These are phyloP conservation scores for Mortierella sp. DNA, from an alignment of 371 early-diverging fungal genomes.

Conservation along the genomic window DNA sequence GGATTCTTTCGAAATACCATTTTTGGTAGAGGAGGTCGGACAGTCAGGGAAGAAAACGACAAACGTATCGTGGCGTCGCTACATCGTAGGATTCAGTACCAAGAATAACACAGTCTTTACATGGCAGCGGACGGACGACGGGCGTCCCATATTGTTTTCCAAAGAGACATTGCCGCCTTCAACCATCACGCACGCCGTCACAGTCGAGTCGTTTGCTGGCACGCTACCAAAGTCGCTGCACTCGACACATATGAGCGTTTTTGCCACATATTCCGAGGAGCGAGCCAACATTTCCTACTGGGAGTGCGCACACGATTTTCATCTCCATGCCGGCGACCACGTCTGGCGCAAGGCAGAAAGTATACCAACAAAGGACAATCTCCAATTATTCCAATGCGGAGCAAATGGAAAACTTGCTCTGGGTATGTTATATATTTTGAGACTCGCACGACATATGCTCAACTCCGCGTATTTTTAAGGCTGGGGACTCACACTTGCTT, in stretches of 20 bases:
- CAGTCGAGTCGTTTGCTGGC: constrained; percentile 55
- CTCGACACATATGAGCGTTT: constrained; percentile 51
- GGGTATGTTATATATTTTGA: constrained; percentile 17
- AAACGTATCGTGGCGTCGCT: constrained; percentile 53
- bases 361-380: constrained; percentile 33
- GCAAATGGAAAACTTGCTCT: constrained; percentile 56
- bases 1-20: constrained; percentile 57
- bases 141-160: constrained; percentile 41
- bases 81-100: constrained; percentile 51
- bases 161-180: constrained; percentile 46
- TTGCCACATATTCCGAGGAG: constrained; percentile 50
- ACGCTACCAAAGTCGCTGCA: constrained; percentile 54
- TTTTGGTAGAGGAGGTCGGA: constrained; percentile 33
- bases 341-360: constrained; percentile 47
- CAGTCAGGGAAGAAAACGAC: constrained; percentile 47
- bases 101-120: constrained; percentile 52
- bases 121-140: constrained; percentile 43
- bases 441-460: no score
- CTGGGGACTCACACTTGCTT: neutral
- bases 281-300: constrained; percentile 53
- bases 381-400: constrained; percentile 52
- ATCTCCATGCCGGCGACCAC: constrained; percentile 25
- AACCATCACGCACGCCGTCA: constrained; percentile 33
- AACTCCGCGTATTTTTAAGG: neutral
- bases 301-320: constrained; percentile 53